phyloP scores from a whole-genome alignment of 2,329 filamentous ascomycete species.

The Cladophialophora bantiana region DNA sequence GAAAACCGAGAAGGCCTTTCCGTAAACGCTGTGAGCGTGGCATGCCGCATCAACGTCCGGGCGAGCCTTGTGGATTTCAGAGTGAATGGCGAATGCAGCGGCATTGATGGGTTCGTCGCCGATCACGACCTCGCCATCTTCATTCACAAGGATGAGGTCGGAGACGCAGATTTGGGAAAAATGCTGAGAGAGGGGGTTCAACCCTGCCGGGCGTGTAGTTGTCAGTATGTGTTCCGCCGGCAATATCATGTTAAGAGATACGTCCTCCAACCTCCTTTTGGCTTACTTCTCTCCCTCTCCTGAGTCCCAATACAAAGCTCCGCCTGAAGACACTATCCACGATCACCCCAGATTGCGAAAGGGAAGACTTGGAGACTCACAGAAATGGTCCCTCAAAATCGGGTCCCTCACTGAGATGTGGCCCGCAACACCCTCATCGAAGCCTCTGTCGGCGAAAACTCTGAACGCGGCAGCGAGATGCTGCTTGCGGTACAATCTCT shows the following conservation, averaged over 20 bases:
- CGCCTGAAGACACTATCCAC: neutral
- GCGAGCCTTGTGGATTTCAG: conserved; percentile 62
- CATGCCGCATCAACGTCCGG: conserved; percentile 53
- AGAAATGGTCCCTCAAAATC: conserved; percentile 50
- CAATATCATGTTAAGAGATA: too few relatives aligned
- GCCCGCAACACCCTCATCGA: conserved; percentile 51
- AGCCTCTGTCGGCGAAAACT: conserved; percentile 51
- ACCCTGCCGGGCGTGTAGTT: conserved; percentile 39
- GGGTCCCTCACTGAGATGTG: conserved; percentile 54
- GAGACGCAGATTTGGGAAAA: conserved; percentile 53
- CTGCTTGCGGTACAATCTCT: conserved; percentile 54
- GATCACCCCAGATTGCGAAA: neutral
- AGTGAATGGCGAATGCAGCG: conserved; percentile 57
- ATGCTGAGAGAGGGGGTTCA: conserved; percentile 55
- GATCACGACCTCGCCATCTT: conserved; percentile 50
- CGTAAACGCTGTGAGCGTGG: conserved; percentile 51
- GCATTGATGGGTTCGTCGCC: conserved; percentile 55
- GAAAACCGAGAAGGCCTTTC: conserved; percentile 57
- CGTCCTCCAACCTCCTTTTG: too few relatives aligned
- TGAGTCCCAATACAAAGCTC: neutral
- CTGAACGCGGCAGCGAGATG: conserved; percentile 56
- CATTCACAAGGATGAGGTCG: conserved; percentile 54
- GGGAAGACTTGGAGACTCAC: conserved; percentile 35
- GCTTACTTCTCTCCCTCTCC: neutral
- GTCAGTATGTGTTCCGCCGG: neutral